These are phyloP conservation scores for Didymella segeticola DNA, from an alignment of 2,329 filamentous ascomycete genomes.

Conservation along the genomic window DNA sequence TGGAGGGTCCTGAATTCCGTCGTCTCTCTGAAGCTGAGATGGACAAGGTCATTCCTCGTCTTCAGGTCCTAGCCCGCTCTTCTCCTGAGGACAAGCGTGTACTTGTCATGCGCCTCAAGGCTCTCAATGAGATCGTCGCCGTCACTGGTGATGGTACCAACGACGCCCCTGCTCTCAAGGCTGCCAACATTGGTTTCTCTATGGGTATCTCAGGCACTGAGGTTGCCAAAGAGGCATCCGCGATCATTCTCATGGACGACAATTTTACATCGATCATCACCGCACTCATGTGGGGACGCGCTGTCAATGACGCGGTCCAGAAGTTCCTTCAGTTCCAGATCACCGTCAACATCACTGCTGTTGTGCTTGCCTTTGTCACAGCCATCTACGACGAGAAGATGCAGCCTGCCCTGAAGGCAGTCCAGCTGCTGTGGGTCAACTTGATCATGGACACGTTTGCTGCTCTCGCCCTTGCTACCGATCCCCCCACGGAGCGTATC, in stretches of 20 bases:
- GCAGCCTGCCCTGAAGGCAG: conserved; percentile 92
- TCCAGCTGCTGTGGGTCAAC: conserved; percentile 97
- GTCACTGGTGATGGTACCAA: conserved; percentile 99
- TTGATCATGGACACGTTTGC: conserved; percentile 95
- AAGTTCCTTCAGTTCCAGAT: conserved; percentile 97
- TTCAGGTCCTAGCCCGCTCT: conserved; percentile 92
- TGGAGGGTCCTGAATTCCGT: conserved; percentile 89
- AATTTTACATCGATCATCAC: conserved; percentile 97
- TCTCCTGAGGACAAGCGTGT: conserved; percentile 95
- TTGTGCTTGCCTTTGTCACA: conserved; percentile 95
- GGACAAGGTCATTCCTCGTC: conserved; percentile 78
- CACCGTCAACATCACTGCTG: conserved; percentile 97
- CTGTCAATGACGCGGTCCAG: conserved; percentile 98
- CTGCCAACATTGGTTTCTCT: conserved; percentile 95
- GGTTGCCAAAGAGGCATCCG: conserved; percentile 90
- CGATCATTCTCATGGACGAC: conserved; percentile 96
- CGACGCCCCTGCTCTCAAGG: conserved; percentile 95
- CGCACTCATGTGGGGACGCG: conserved; percentile 92
- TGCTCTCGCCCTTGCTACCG: conserved; percentile 94
- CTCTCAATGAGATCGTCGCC: conserved; percentile 87
- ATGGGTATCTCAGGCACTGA: conserved; percentile 93
- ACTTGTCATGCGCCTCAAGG: conserved; percentile 91
- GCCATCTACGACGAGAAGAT: conserved; percentile 82
- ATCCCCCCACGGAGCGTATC: conserved; percentile 92
- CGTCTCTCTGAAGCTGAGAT: conserved; percentile 77